These are phyloP conservation scores for Pseudopyricularia javanii DNA, from an alignment of 2,329 filamentous ascomycete genomes.

Conservation along the genomic window DNA sequence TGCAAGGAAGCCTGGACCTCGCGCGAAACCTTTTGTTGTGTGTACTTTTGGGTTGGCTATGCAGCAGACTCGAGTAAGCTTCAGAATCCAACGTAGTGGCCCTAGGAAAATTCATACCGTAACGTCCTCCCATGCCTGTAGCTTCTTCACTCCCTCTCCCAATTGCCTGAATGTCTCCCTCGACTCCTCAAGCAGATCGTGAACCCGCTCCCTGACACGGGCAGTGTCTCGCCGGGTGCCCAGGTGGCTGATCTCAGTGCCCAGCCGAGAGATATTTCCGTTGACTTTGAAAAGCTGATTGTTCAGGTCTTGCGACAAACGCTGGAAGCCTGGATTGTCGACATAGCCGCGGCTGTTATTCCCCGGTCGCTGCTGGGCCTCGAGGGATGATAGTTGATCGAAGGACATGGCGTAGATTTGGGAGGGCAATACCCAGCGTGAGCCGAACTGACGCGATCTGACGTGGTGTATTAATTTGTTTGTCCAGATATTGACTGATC, in stretches of 20 bases:
- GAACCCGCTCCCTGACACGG: slow-evolving; percentile 79
- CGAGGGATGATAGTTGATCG: slow-evolving; percentile 72
- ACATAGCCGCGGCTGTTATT: slow-evolving; percentile 51
- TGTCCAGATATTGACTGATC: not conserved
- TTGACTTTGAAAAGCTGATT: slow-evolving; percentile 83
- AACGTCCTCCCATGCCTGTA: slow-evolving; percentile 76
- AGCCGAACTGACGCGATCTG: not conserved
- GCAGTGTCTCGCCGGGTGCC: slow-evolving; percentile 88
- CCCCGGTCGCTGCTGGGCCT: slow-evolving; percentile 48
- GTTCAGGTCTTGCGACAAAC: slow-evolving; percentile 70
- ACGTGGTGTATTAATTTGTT: too few relatives aligned
- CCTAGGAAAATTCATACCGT: slow-evolving; percentile 47
- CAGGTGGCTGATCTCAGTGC: slow-evolving; percentile 71
- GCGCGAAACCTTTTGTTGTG: slow-evolving; percentile 84
- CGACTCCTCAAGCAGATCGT: slow-evolving; percentile 77
- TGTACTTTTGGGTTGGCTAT: slow-evolving; percentile 90
- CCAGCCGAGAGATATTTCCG: slow-evolving; percentile 74
- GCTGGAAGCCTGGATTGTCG: slow-evolving; percentile 87
- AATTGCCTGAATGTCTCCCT: slow-evolving; percentile 80
- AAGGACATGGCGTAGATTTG: slow-evolving; percentile 60
- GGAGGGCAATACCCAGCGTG: not conserved
- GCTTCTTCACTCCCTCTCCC: slow-evolving; percentile 85
- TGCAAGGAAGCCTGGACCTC: slow-evolving; percentile 82
- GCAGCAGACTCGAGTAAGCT: not conserved
- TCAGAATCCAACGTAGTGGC: not conserved